Evolutionary conservation across 2,329 filamentous ascomycete species (phyloP).

Genomic region (Talaromyces islandicus): DNA sequence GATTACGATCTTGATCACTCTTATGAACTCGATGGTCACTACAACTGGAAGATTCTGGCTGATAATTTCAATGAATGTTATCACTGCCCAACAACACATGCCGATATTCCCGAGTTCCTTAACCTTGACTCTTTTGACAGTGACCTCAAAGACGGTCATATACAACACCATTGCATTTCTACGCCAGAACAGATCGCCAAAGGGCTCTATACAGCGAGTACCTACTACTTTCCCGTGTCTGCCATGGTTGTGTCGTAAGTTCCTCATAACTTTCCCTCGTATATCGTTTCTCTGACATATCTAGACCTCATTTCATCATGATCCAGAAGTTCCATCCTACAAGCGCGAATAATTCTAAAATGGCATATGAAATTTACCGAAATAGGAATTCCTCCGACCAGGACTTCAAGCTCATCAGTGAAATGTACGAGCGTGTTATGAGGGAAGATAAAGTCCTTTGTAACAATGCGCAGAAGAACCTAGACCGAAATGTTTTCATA

Average conservation of each 20-base stretch:
- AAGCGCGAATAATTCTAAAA: conserved; percentile 45
- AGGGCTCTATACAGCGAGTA: conserved; percentile 35
- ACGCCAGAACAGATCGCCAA: conserved; percentile 43
- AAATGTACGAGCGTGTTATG: conserved; percentile 59
- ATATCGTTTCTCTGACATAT: background rate
- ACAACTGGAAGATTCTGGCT: conserved; percentile 56
- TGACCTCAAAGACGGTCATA: conserved; percentile 42
- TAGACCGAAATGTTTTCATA: conserved; percentile 54
- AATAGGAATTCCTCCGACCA: conserved; percentile 54
- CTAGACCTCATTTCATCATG: conserved; percentile 49
- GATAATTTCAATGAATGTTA: conserved; percentile 58
- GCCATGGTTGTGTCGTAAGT: conserved; percentile 28
- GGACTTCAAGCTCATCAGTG: conserved; percentile 51
- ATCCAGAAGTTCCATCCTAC: conserved; percentile 57
- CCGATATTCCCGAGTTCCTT: conserved; percentile 30
- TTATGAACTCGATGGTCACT: conserved; percentile 53
- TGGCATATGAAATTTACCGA: conserved; percentile 60
- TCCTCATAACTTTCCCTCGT: background rate
- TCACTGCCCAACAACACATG: conserved; percentile 20
- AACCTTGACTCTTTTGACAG: conserved; percentile 51
- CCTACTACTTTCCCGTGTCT: conserved; percentile 31
- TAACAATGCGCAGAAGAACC: conserved; percentile 51
- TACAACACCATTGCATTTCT: conserved; percentile 43
- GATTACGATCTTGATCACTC: conserved; percentile 54
- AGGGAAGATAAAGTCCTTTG: conserved; percentile 60